These are phyloP conservation scores for Botryobasidium botryosum DNA, from an alignment of 768 basidiomycete species.

Conservation along the genomic window DNA sequence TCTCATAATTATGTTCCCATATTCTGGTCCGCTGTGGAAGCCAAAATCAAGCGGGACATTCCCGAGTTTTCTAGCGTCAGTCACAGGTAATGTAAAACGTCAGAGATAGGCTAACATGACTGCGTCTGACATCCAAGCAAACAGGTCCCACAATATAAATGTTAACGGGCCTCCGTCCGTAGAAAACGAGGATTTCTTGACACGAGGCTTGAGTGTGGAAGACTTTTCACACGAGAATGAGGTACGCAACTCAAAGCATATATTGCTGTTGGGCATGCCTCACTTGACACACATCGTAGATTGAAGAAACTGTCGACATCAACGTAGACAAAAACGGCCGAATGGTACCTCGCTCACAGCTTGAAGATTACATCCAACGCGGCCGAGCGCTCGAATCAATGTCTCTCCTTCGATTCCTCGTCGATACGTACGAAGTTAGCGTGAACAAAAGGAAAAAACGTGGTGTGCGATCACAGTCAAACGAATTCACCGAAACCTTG, in stretches of 20 bases:
- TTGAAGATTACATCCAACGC: background rate
- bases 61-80: slow-evolving; percentile 8
- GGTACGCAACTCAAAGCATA: too few species aligned
- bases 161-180: background rate
- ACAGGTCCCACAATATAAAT: background rate
- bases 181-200: background rate
- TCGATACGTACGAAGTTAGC: background rate
- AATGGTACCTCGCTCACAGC: background rate
- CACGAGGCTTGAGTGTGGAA: background rate
- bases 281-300: background rate
- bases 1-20: slow-evolving; percentile 25
- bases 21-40: slow-evolving; percentile 21
- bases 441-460: too few species aligned
- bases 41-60: slow-evolving; percentile 13
- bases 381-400: background rate
- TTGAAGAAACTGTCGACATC: background rate
- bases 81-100: background rate
- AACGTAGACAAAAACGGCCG: background rate
- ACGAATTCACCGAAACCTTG: too few species aligned
- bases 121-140: background rate
- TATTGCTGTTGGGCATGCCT: too few species aligned
- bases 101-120: background rate
- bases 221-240: too few species aligned
- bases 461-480: too few species aligned
- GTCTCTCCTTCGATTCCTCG: background rate